Evolutionary conservation across 495 filamentous ascomycete genomes (phyloP).

Genomic region (Podospora didyma): DNA sequence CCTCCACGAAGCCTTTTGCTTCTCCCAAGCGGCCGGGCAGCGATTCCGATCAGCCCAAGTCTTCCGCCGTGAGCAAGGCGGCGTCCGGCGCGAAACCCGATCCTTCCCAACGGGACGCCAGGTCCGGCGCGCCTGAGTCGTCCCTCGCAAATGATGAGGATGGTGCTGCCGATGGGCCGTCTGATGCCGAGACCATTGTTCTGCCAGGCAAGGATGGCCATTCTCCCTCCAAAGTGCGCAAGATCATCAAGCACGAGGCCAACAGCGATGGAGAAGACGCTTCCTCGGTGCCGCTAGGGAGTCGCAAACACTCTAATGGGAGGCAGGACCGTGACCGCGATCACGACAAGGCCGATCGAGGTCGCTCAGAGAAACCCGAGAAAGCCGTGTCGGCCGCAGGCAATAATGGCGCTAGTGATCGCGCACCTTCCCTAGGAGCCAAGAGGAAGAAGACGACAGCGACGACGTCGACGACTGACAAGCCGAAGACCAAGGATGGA

Average conservation of each 20-base stretch:
- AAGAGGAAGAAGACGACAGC: slow-evolving; percentile 53
- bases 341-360: slow-evolving; percentile 24
- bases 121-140: slow-evolving; percentile 12
- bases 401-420: slow-evolving; percentile 8
- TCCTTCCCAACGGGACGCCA: slow-evolving; percentile 20
- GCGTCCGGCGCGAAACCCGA: slow-evolving; percentile 22
- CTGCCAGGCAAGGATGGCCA: slow-evolving; percentile 67
- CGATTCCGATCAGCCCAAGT: slow-evolving; percentile 37
- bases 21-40: slow-evolving; percentile 42
- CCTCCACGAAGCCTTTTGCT: slow-evolving; percentile 50
- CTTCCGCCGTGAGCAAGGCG: slow-evolving; percentile 34
- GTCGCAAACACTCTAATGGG: slow-evolving; percentile 33
- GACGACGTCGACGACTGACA: too few relatives aligned
- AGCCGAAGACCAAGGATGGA: slow-evolving; percentile 40
- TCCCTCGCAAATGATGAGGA: slow-evolving; percentile 35
- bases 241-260: slow-evolving; percentile 68
- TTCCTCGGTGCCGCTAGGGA: slow-evolving; percentile 25
- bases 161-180: slow-evolving; percentile 54
- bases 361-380: slow-evolving; percentile 23
- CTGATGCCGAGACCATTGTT: slow-evolving; percentile 79
- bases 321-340: slow-evolving; percentile 16
- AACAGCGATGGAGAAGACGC: slow-evolving; percentile 50
- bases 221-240: slow-evolving; percentile 64
- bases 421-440: slow-evolving; percentile 23
- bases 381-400: slow-evolving; percentile 19